These are phyloP conservation scores for Hygrophorus pudorinus DNA, from an alignment of 768 basidiomycete species.

Conservation along the genomic window DNA sequence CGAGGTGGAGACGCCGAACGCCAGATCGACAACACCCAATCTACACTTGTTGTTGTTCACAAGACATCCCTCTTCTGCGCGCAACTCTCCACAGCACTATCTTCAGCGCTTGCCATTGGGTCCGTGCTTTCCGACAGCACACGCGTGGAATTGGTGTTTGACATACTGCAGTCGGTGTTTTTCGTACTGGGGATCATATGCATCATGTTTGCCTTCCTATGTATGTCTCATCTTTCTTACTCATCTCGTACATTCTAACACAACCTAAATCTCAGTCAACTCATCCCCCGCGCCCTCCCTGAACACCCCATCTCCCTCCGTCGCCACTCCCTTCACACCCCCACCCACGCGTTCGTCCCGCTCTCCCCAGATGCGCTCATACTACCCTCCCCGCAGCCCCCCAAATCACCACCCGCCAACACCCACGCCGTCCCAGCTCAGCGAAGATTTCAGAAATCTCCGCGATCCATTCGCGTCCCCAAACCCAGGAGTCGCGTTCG, in stretches of 20 bases:
- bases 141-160: constrained; percentile 6
- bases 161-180: constrained; percentile 12
- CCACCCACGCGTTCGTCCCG: constrained; percentile 3
- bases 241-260: not conserved
- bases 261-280: constrained; percentile 2
- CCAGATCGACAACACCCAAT: constrained; percentile 7
- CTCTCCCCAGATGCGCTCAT: constrained; percentile 4
- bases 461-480: constrained; percentile 16
- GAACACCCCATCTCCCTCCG: constrained; percentile 7
- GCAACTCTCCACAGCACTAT: constrained; percentile 12
- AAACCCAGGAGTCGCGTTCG: not conserved
- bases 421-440: constrained; percentile 6
- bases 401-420: constrained; percentile 2
- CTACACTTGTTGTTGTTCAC: not conserved
- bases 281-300: not conserved
- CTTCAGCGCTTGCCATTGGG: constrained; percentile 11
- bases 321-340: constrained; percentile 5
- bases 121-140: not conserved
- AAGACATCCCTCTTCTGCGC: constrained; percentile 9
- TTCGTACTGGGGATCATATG: constrained; percentile 13
- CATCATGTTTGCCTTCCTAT: constrained; percentile 12
- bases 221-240: constrained; percentile 7
- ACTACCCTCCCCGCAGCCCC: constrained; percentile 3
- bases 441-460: constrained; percentile 14
- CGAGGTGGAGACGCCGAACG: not conserved